These are phyloP conservation scores for Stephanodiscus minutulus DNA, from an alignment of 108 stramenopile genomes.

Conservation along the genomic window DNA sequence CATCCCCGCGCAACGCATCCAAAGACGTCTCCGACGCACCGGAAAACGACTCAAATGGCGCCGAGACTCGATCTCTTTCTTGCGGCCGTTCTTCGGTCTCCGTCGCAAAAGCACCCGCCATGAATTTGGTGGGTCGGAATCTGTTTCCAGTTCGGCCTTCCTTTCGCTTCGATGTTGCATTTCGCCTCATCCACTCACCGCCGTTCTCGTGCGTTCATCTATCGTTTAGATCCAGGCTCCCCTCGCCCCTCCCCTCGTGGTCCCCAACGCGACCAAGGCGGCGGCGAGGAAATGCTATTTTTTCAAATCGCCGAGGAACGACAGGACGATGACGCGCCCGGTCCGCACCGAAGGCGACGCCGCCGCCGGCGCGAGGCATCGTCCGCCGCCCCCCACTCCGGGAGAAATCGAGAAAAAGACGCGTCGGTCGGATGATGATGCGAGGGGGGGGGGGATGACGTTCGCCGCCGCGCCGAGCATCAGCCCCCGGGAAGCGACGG, in stretches of 20 bases:
- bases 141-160: background rate
- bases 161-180: too few relatives aligned
- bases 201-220: background rate
- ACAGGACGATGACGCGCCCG: background rate
- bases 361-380: background rate
- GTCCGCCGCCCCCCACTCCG: background rate
- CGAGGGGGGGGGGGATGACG: background rate
- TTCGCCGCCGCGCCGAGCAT: background rate
- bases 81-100: background rate
- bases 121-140: background rate
- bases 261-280: conserved; percentile 15
- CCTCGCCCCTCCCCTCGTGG: too few relatives aligned
- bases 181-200: background rate
- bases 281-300: conserved; percentile 20
- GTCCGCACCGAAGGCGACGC: background rate
- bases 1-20: background rate
- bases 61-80: background rate
- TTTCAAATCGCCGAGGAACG: conserved; percentile 8
- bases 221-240: too few relatives aligned
- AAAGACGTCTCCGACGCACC: too few relatives aligned
- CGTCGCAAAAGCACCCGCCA: background rate
- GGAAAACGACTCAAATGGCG: background rate
- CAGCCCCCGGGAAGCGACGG: conserved; percentile 1
- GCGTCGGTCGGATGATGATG: background rate
- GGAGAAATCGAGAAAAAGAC: background rate